phyloP scores from a whole-genome alignment of 1,284 basidiomycete genomes.

The Athelia psychrophila region DNA sequence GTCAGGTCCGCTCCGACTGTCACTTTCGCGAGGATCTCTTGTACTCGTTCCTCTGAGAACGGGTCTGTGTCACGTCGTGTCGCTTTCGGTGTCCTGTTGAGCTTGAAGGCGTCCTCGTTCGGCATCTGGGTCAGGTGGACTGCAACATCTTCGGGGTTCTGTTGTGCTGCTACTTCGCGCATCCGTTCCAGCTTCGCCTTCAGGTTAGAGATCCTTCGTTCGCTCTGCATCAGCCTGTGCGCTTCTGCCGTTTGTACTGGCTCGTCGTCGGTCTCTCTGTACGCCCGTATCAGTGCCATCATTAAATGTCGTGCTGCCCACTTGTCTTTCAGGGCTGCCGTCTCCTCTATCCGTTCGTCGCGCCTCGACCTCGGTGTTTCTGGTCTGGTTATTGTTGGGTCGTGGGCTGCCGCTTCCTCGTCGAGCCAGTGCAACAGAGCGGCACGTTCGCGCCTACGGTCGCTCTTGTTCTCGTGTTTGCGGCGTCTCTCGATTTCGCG shows the following conservation, averaged over 20 bases:
- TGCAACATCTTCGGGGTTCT: background rate
- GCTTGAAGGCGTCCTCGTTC: background rate
- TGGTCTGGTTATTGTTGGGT: too few relatives aligned
- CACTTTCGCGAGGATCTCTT: constrained; percentile 9
- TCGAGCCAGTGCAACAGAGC: background rate
- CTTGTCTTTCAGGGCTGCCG: background rate
- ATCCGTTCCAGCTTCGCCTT: too few relatives aligned
- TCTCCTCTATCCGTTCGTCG: too few relatives aligned
- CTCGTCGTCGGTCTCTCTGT: background rate
- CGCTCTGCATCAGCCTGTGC: too few relatives aligned
- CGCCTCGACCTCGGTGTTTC: too few relatives aligned
- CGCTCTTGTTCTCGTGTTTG: background rate
- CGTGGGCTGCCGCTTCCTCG: background rate
- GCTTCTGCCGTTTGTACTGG: background rate
- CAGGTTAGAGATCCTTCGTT: too few relatives aligned
- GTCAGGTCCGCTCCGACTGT: constrained; percentile 10
- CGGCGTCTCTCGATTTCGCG: background rate
- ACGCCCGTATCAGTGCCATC: too few relatives aligned
- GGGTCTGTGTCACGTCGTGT: background rate
- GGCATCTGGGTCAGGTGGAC: background rate
- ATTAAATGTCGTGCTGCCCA: background rate
- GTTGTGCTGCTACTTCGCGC: background rate
- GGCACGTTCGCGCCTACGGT: background rate
- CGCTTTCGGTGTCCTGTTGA: background rate
- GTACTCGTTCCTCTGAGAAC: constrained; percentile 1